These are phyloP conservation scores for Metschnikowia reukaufii DNA, from an alignment of 805 yeast species.

Conservation along the genomic window DNA sequence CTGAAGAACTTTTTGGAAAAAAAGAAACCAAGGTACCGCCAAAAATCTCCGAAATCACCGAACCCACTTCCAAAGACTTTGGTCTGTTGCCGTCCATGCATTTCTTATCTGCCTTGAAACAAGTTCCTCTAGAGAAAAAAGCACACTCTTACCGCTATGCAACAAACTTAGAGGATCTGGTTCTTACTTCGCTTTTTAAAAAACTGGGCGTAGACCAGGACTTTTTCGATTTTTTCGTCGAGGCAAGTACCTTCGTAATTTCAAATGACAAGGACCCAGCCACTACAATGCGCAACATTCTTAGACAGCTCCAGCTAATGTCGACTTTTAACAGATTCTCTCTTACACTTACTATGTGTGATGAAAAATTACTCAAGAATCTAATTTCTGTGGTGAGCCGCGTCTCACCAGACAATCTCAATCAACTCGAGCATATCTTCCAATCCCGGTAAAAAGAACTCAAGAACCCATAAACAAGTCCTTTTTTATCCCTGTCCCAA, in stretches of 20 bases:
- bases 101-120: constrained; percentile 25
- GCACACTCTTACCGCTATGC: constrained; percentile 38
- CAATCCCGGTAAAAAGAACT: not conserved
- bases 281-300: constrained; percentile 8
- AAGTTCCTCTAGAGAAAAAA: constrained; percentile 27
- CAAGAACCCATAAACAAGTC: constrained; percentile 10
- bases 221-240: constrained; percentile 47
- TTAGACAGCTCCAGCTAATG: constrained; percentile 10
- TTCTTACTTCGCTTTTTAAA: constrained; percentile 34
- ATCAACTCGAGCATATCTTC: constrained; percentile 3
- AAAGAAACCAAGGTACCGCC: not conserved
- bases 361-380: constrained; percentile 18
- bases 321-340: constrained; percentile 27
- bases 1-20: constrained; percentile 15
- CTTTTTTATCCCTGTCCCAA: constrained; percentile 38
- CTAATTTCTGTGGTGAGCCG: constrained; percentile 6
- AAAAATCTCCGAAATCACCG: not conserved
- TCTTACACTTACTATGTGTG: constrained; percentile 36
- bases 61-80: constrained; percentile 12
- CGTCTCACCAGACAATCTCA: not conserved
- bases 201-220: constrained; percentile 50
- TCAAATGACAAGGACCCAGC: not conserved
- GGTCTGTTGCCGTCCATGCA: constrained; percentile 27
- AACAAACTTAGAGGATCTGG: constrained; percentile 25
- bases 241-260: constrained; percentile 32